phyloP scores from a whole-genome alignment of 352 stramenopile genomes.

The Phytophthora crassamura region DNA sequence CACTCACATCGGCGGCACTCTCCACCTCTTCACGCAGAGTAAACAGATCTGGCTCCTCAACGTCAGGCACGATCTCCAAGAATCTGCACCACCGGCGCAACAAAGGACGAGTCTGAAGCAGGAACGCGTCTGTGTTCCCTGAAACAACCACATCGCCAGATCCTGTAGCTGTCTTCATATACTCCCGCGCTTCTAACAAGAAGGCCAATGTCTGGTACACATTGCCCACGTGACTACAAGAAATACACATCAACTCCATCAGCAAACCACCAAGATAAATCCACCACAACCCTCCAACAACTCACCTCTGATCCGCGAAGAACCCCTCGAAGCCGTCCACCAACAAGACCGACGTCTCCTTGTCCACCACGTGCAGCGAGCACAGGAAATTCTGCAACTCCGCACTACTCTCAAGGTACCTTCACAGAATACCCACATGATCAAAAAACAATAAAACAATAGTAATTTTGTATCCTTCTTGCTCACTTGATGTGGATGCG shows the following conservation, averaged over 20 bases:
- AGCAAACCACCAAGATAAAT: not conserved
- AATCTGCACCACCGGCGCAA: slow-evolving; percentile 67
- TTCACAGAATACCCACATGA: slow-evolving; percentile 14
- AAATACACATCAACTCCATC: slow-evolving; percentile 8
- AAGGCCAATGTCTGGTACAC: slow-evolving; percentile 73
- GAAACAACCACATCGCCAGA: slow-evolving; percentile 46
- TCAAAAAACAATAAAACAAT: slow-evolving; percentile 3
- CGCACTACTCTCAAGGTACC: slow-evolving; percentile 48
- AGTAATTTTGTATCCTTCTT: not conserved
- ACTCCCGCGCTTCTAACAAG: slow-evolving; percentile 55
- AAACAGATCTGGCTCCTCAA: slow-evolving; percentile 36
- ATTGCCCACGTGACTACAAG: slow-evolving; percentile 41
- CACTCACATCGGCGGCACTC: not conserved
- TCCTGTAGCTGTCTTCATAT: slow-evolving; percentile 51
- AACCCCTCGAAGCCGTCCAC: slow-evolving; percentile 67
- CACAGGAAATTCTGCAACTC: slow-evolving; percentile 71
- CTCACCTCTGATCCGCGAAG: slow-evolving; percentile 49
- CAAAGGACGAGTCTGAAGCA: slow-evolving; percentile 36
- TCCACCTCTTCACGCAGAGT: slow-evolving; percentile 44
- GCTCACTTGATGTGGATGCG: slow-evolving; percentile 73
- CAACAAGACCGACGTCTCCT: slow-evolving; percentile 57
- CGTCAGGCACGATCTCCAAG: slow-evolving; percentile 39
- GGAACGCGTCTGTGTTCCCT: not conserved
- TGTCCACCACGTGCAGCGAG: slow-evolving; percentile 58
- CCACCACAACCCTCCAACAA: not conserved